Evolutionary conservation across 306 rosid species (phyloP).

Genomic region (Corylus americana): DNA sequence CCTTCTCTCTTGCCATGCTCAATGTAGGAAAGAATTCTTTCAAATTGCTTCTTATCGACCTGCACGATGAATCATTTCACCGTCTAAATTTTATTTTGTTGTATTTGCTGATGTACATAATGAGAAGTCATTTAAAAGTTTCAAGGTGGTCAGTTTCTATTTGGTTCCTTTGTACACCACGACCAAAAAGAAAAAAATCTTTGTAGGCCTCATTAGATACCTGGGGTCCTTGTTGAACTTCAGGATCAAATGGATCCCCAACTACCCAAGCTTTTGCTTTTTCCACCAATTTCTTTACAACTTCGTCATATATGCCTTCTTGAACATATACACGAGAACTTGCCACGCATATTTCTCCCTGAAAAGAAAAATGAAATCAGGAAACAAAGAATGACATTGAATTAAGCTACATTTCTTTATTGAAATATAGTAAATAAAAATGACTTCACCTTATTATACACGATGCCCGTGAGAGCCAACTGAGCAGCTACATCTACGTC

Average conservation of each 20-base stretch:
- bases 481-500: slow-evolving; percentile 64
- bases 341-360: slow-evolving; percentile 57
- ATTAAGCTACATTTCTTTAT: neutral
- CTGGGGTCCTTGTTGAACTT: slow-evolving; percentile 58
- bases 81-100: no score
- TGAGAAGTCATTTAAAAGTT: no score
- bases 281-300: slow-evolving; percentile 36
- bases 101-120: no score
- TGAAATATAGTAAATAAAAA: neutral
- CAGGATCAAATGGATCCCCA: slow-evolving; percentile 62
- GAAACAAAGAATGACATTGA: neutral
- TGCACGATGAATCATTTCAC: slow-evolving; percentile 15
- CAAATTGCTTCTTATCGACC: slow-evolving; percentile 76
- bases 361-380: neutral
- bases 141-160: no score
- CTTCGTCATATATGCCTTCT: slow-evolving; percentile 54
- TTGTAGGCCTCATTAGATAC: slow-evolving; percentile 2
- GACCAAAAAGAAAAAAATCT: neutral
- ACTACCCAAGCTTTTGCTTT: slow-evolving; percentile 45
- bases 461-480: slow-evolving; percentile 66
- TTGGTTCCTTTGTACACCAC: no score
- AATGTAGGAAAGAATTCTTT: slow-evolving; percentile 63
- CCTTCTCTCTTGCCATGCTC: slow-evolving; percentile 89
- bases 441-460: slow-evolving; percentile 60
- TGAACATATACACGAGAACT: slow-evolving; percentile 55